A percentile compares a stretch with the other conserved stretches of the same genome.
These are phyloP conservation scores for Metschnikowia cerradonensis DNA, from an alignment of 805 yeast genomes.

Conservation along the genomic window DNA sequence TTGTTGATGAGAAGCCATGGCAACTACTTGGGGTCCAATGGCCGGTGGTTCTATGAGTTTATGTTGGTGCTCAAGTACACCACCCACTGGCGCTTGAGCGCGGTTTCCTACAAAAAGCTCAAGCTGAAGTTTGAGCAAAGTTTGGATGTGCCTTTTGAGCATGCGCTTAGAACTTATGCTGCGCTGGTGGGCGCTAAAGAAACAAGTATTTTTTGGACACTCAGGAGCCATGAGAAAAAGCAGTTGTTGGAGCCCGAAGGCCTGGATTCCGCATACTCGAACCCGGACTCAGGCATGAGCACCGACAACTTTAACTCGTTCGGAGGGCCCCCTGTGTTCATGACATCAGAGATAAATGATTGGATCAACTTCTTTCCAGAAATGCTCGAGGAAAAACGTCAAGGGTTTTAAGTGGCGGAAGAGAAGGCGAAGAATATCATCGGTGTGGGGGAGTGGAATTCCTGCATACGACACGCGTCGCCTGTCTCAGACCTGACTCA, in stretches of 20 bases:
- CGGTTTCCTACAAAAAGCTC: slow-evolving; percentile 8
- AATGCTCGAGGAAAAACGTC: background rate
- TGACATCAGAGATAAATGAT: slow-evolving; percentile 5
- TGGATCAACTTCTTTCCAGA: slow-evolving; percentile 13
- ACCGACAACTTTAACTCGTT: slow-evolving; percentile 4
- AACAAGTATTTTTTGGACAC: background rate
- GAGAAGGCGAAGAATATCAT: background rate
- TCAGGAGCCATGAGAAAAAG: background rate
- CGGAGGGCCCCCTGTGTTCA: slow-evolving; percentile 11
- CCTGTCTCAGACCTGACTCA: background rate
- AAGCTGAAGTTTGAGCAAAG: slow-evolving; percentile 5
- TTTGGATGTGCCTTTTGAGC: slow-evolving; percentile 7
- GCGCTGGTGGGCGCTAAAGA: background rate
- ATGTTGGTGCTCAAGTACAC: slow-evolving; percentile 10
- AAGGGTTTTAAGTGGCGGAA: background rate
- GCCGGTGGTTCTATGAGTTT: slow-evolving; percentile 10
- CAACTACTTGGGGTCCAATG: background rate
- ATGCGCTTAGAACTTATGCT: background rate
- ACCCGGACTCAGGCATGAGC: background rate
- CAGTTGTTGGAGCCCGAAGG: background rate
- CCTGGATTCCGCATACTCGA: background rate
- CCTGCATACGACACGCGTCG: background rate
- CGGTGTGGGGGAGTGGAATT: background rate
- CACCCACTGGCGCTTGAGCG: slow-evolving; percentile 12
- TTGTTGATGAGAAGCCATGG: slow-evolving; percentile 2